Conservation (phyloP, 768 basidiomycete genomes). For the Lyophyllum semitale region DNA sequence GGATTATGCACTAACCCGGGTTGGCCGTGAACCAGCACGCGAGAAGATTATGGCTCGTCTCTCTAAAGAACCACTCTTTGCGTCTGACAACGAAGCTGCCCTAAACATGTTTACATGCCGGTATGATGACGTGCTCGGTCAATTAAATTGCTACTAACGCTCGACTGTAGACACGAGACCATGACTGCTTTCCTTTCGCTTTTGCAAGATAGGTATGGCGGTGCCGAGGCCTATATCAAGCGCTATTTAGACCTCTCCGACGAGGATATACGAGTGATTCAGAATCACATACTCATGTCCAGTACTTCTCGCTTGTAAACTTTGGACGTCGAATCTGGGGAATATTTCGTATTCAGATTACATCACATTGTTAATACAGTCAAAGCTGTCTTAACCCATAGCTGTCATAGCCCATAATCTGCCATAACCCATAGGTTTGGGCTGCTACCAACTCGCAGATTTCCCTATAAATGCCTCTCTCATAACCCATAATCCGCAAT, state of each 20-base stretch:
- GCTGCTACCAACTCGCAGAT: too few relatives aligned
- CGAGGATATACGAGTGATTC: constrained; percentile 62
- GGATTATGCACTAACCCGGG: constrained; percentile 77
- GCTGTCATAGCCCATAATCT: too few relatives aligned
- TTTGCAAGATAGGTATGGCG: constrained; percentile 65
- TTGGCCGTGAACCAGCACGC: constrained; percentile 80
- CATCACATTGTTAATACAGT: too few relatives aligned
- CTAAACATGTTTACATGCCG: constrained; percentile 84
- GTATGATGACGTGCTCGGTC: constrained; percentile 35
- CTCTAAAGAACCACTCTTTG: constrained; percentile 71
- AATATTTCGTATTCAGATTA: neutral
- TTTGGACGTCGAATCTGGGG: neutral
- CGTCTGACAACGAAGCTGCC: constrained; percentile 71
- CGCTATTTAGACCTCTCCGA: constrained; percentile 57
- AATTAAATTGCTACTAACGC: constrained; percentile 6
- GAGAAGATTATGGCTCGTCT: constrained; percentile 70
- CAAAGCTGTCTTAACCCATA: too few relatives aligned
- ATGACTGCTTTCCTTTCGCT: constrained; percentile 73
- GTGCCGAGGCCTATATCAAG: constrained; percentile 64
- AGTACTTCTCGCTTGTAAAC: constrained; percentile 16
- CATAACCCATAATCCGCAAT: too few relatives aligned
- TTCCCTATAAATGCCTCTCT: too few relatives aligned
- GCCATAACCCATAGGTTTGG: too few relatives aligned
- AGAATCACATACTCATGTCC: constrained; percentile 53
- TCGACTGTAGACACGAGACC: constrained; percentile 57